Conservation (phyloP, 1,139 yeast genomes). For the Kluyveromyces sp. region DNA sequence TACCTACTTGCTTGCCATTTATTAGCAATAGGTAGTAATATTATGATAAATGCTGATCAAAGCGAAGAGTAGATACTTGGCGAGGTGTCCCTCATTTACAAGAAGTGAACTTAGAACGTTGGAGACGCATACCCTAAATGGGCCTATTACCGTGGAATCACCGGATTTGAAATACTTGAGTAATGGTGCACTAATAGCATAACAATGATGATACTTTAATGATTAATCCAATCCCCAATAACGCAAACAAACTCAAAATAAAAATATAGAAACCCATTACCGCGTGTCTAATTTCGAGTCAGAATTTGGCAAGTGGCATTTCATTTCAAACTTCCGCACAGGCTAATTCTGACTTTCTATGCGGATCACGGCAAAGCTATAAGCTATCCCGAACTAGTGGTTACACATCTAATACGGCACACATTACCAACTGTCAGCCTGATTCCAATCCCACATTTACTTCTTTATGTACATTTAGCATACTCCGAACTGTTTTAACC, state of each 20-base stretch:
- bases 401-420: background rate
- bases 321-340: background rate
- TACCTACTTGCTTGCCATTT: background rate
- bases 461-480: slow-evolving; percentile 5
- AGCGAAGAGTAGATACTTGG: too few relatives aligned
- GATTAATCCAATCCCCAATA: background rate
- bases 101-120: background rate
- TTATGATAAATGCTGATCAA: background rate
- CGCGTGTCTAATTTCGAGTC: background rate
- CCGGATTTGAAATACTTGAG: background rate
- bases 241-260: background rate
- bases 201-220: background rate
- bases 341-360: too few relatives aligned
- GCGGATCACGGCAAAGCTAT: too few relatives aligned
- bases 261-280: background rate
- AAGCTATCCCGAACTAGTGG: background rate
- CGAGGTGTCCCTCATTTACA: background rate
- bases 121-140: background rate
- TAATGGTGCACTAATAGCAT: slow-evolving; percentile 1
- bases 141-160: background rate
- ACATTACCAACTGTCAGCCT: background rate
- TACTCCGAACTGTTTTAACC: background rate
- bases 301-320: background rate
- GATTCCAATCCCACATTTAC: background rate
- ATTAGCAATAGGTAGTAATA: background rate